Base-by-base conservation (phyloP, 306 rosid species). In the Sechiopsis laciniata region DNA sequence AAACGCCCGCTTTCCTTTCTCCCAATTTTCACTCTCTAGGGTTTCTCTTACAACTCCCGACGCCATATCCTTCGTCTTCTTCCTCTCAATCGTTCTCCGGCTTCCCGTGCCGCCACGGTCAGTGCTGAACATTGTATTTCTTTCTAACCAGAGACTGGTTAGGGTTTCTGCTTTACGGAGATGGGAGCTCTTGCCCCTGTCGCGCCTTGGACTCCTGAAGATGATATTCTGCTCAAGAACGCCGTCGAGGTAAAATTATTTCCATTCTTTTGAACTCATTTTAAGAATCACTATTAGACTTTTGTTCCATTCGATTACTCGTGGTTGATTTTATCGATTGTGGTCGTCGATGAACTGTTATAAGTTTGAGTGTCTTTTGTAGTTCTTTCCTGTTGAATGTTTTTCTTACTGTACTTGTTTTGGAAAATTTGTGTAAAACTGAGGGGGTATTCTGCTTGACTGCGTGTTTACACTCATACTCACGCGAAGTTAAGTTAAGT, bases 191-290 rank as follows among this genome's bases (percentile, higher is more conserved):
- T 89, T 17, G 84, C 87, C 75, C 80, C 92, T 5, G 32, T 79
- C 56, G 19, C 77, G 37, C 61, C 84, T 8, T 94, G 97, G 98
- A 78, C 74, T 73, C 88, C 92, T 10, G 87, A 87, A 20, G 99
- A 94, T 74, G 99, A 94, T 81, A 83, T 90, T 77, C 64, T 91
- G 77, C 91, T 94, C 55, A 91, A 84, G 78, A 91, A 85, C 86
- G 89, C 96, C 11, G 89, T 94, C 46, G 95, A 94, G 99, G 99
- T 94, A 76, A 42, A 26, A n/a, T 2, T 40, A 7, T 40, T 45
- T 15, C 17, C 55, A 16, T 12, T 45, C 42, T 22, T 20, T 50
- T 24, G 4, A 60, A 26, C 8, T 37, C 22, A 40, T 63, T 6
- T 50, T 9, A 4, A 21, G 40, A 48, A 48, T 69, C 55, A 19